Conservation (phyloP, 805 yeast genomes). For the Wickerhamiella qilinensis region DNA sequence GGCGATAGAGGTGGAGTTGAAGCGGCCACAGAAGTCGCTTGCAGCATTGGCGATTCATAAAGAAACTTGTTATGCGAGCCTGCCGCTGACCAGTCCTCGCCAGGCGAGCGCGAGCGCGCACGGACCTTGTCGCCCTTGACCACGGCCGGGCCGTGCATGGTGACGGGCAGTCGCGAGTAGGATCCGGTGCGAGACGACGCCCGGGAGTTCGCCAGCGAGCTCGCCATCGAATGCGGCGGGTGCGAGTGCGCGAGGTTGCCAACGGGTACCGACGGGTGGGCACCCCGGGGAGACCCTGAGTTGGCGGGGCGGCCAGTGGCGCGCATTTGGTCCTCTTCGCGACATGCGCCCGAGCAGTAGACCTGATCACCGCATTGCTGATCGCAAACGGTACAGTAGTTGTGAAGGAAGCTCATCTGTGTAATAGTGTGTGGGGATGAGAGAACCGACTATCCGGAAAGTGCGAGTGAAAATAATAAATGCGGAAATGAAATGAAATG, state of each 20-base stretch:
- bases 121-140: constrained; percentile 5
- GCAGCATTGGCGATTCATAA: constrained; percentile 14
- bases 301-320: no score
- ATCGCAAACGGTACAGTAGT: constrained; percentile 44
- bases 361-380: constrained; percentile 30
- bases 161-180: not conserved
- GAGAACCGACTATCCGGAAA: no score
- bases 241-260: not conserved
- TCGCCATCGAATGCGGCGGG: not conserved
- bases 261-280: no score
- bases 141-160: constrained; percentile 5
- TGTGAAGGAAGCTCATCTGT: constrained; percentile 21
- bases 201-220: not conserved
- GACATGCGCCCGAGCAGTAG: constrained; percentile 33
- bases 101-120: not conserved
- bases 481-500: no score
- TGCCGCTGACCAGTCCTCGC: not conserved
- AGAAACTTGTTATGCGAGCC: constrained; percentile 6
- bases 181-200: not conserved
- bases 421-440: no score
- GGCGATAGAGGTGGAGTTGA: constrained; percentile 14
- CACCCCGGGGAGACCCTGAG: no score
- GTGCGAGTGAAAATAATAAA: no score
- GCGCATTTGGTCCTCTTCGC: constrained; percentile 9
- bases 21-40: constrained; percentile 7